Evolutionary conservation across 1,139 yeast species (phyloP).

Genomic region (Saccharomyces uvarum): DNA sequence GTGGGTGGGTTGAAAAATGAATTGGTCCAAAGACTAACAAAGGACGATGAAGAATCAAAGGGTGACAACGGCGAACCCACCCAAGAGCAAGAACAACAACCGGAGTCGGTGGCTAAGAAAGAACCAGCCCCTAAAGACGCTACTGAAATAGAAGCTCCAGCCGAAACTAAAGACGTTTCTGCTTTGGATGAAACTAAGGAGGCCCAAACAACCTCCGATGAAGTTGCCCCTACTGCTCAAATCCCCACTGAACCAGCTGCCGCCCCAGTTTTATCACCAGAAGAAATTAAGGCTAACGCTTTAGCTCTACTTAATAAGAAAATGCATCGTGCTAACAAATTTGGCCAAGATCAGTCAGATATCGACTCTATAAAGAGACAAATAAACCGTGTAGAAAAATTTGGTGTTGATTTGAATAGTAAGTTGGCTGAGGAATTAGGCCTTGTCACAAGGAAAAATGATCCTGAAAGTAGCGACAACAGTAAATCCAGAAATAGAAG

Average conservation of each 20-base stretch:
- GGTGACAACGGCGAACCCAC: slow-evolving; percentile 19
- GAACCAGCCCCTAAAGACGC: slow-evolving; percentile 20
- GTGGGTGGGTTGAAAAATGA: slow-evolving; percentile 80
- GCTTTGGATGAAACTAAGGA: slow-evolving; percentile 9
- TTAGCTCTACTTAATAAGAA: slow-evolving; percentile 61
- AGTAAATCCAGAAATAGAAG: slow-evolving; percentile 6
- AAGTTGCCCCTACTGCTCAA: neutral
- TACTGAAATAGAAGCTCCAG: slow-evolving; percentile 14
- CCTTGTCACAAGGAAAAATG: slow-evolving; percentile 26
- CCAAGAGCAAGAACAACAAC: slow-evolving; percentile 4
- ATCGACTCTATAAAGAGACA: slow-evolving; percentile 45
- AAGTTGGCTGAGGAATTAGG: slow-evolving; percentile 65
- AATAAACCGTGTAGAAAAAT: slow-evolving; percentile 67
- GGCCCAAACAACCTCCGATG: neutral
- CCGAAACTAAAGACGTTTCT: slow-evolving; percentile 16
- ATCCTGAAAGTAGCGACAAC: slow-evolving; percentile 4
- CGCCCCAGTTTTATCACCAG: slow-evolving; percentile 41
- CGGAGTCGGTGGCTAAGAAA: slow-evolving; percentile 20
- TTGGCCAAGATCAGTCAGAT: slow-evolving; percentile 53
- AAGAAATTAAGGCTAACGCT: slow-evolving; percentile 63
- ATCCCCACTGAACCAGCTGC: slow-evolving; percentile 5
- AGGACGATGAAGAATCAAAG: slow-evolving; percentile 22
- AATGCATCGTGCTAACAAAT: slow-evolving; percentile 66
- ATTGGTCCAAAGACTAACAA: slow-evolving; percentile 59
- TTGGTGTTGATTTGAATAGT: slow-evolving; percentile 69